Percentiles rank a stretch among this genome's conserved stretches.
These are phyloP conservation scores for Cladosporium oxysporum DNA, from an alignment of 2,329 filamentous ascomycete species.

Conservation along the genomic window DNA sequence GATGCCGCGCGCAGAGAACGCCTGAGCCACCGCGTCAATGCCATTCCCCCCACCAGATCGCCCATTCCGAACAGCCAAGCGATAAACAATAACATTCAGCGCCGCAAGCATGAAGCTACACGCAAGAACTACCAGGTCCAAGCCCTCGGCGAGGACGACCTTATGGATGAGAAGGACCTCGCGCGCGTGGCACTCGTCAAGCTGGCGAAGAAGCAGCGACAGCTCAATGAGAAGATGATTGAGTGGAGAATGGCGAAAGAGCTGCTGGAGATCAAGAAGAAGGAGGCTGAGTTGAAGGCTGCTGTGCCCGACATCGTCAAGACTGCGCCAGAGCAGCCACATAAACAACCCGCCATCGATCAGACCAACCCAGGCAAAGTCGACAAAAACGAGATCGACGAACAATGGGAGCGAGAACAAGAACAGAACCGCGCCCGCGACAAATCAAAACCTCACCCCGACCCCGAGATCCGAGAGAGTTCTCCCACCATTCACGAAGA, in stretches of 20 bases:
- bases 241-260: background rate
- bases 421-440: background rate
- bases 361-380: background rate
- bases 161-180: background rate
- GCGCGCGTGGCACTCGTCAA: background rate
- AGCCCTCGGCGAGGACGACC: background rate
- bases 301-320: no score
- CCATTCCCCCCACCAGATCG: background rate
- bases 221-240: background rate
- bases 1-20: background rate
- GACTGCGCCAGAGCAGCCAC: background rate
- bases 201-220: background rate
- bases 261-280: background rate
- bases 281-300: background rate
- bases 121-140: constrained; percentile 4
- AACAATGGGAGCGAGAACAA: constrained; percentile 11
- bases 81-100: background rate
- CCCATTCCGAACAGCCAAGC: background rate
- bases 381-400: background rate
- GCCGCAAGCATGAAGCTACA: constrained; percentile 1
- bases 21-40: background rate
- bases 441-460: background rate
- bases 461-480: background rate
- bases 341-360: background rate
- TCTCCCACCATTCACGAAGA: background rate